phyloP scores from a whole-genome alignment of 441 rosid species.

The Daphne laureola region DNA sequence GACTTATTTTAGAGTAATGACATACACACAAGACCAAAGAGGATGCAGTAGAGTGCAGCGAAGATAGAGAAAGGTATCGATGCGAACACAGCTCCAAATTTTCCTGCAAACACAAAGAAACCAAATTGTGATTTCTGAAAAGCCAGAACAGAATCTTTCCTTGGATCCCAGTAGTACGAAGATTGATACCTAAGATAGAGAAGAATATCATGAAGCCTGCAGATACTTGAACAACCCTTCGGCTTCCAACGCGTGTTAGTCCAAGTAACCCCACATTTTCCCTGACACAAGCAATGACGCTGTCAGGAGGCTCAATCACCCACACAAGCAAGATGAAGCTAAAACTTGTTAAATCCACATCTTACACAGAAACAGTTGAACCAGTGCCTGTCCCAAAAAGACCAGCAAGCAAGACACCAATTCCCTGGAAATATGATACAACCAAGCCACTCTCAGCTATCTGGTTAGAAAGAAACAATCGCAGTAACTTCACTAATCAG shows the following conservation, averaged over 20 bases:
- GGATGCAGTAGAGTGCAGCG: constrained; percentile 58
- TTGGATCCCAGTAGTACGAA: neutral
- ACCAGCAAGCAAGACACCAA: constrained; percentile 67
- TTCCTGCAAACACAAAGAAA: constrained; percentile 31
- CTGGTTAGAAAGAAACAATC: neutral
- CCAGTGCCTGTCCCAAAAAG: constrained; percentile 70
- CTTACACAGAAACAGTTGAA: constrained; percentile 72
- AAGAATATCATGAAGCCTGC: constrained; percentile 79
- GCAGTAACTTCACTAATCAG: neutral
- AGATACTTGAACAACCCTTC: constrained; percentile 65
- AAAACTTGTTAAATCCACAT: constrained; percentile 7
- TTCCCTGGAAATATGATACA: constrained; percentile 39
- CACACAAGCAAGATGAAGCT: constrained; percentile 8
- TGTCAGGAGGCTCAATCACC: constrained; percentile 11
- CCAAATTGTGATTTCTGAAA: neutral
- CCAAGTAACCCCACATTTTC: constrained; percentile 75
- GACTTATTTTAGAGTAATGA: neutral
- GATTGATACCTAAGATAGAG: constrained; percentile 39
- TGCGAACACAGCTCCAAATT: constrained; percentile 77
- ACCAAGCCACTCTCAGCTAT: neutral
- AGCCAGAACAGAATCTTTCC: neutral
- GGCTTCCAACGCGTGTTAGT: constrained; percentile 54
- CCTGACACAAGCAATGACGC: constrained; percentile 23
- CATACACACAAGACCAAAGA: constrained; percentile 57
- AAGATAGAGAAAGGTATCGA: constrained; percentile 67